These are phyloP conservation scores for Arabidopsis arenosa DNA, from an alignment of 345 rosid genomes.

Conservation along the genomic window DNA sequence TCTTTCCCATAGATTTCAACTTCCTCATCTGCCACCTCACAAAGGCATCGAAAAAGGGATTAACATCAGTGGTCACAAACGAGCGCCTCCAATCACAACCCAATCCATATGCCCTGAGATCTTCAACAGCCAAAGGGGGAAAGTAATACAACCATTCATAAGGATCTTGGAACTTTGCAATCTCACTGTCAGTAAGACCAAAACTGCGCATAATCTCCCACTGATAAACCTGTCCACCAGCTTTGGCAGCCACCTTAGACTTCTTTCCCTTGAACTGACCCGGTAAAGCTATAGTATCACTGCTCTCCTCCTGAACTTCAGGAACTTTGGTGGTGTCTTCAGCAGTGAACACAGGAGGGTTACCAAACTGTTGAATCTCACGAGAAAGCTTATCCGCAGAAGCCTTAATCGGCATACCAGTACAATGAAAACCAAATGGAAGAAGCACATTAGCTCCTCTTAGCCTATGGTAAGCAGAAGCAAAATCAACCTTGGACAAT, in stretches of 20 bases:
- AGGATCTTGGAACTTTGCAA: slow-evolving; percentile 73
- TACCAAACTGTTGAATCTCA: slow-evolving; percentile 71
- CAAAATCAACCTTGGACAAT: slow-evolving; percentile 83
- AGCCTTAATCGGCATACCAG: slow-evolving; percentile 99
- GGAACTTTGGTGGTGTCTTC: slow-evolving; percentile 38
- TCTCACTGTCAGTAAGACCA: slow-evolving; percentile 76
- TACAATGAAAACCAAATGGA: slow-evolving; percentile 92
- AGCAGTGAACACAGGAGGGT: slow-evolving; percentile 71
- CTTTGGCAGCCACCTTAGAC: slow-evolving; percentile 84
- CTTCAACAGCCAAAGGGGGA: slow-evolving; percentile 76
- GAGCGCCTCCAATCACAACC: slow-evolving; percentile 97
- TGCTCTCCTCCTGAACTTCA: slow-evolving; percentile 49
- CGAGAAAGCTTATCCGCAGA: slow-evolving; percentile 88
- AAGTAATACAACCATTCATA: slow-evolving; percentile 77
- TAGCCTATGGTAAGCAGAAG: slow-evolving; percentile 88
- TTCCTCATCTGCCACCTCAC: slow-evolving; percentile 95
- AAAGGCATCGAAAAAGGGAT: slow-evolving; percentile 79
- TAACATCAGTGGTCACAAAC: slow-evolving; percentile 81
- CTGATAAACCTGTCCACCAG: slow-evolving; percentile 78
- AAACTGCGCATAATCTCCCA: slow-evolving; percentile 98
- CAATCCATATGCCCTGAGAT: slow-evolving; percentile 84
- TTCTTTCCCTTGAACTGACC: slow-evolving; percentile 84
- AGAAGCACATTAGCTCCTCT: slow-evolving; percentile 83
- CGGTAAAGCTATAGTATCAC: slow-evolving; percentile 45
- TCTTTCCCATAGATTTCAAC: slow-evolving; percentile 84